These are phyloP conservation scores for Ceratocystis destructans DNA, from an alignment of 2,329 filamentous ascomycete species.

Conservation along the genomic window DNA sequence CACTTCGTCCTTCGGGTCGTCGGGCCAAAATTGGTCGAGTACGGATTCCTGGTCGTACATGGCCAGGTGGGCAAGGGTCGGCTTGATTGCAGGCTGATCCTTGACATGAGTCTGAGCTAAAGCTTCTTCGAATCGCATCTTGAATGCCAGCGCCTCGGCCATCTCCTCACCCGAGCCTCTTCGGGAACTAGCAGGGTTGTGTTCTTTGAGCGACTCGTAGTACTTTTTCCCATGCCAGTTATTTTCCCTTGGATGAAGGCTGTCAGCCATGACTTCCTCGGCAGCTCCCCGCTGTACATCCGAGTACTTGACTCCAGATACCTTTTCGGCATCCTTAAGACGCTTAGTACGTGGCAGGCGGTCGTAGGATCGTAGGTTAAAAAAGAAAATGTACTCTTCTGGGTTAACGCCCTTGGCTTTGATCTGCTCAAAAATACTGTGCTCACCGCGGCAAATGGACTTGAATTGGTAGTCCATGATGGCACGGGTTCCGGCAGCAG, in stretches of 20 bases:
- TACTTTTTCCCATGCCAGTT: constrained; percentile 50
- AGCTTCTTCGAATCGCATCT: constrained; percentile 27
- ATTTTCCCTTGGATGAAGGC: constrained; percentile 42
- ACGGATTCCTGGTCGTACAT: constrained; percentile 47
- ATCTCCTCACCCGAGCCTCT: constrained; percentile 29
- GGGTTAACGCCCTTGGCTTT: constrained; percentile 61
- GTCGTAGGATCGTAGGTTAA: constrained; percentile 88
- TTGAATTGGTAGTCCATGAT: constrained; percentile 99
- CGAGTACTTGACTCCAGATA: constrained; percentile 71
- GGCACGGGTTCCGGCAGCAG: constrained; percentile 71
- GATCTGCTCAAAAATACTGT: constrained; percentile 79
- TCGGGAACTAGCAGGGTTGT: constrained; percentile 34
- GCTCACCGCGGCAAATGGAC: constrained; percentile 78
- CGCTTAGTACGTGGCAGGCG: constrained; percentile 70
- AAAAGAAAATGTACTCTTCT: constrained; percentile 71
- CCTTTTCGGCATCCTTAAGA: constrained; percentile 61
- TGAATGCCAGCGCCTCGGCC: constrained; percentile 37
- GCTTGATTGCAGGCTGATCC: constrained; percentile 24
- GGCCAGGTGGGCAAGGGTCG: constrained; percentile 57
- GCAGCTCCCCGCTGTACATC: constrained; percentile 79
- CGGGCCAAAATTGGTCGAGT: constrained; percentile 63
- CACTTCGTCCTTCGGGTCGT: constrained; percentile 62
- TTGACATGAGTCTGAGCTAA: constrained; percentile 23
- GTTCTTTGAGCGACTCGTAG: constrained; percentile 13
- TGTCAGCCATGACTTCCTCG: constrained; percentile 64